Conservation (phyloP, 192 early-diverging fungal species). For the Umbelopsis sp. region DNA sequence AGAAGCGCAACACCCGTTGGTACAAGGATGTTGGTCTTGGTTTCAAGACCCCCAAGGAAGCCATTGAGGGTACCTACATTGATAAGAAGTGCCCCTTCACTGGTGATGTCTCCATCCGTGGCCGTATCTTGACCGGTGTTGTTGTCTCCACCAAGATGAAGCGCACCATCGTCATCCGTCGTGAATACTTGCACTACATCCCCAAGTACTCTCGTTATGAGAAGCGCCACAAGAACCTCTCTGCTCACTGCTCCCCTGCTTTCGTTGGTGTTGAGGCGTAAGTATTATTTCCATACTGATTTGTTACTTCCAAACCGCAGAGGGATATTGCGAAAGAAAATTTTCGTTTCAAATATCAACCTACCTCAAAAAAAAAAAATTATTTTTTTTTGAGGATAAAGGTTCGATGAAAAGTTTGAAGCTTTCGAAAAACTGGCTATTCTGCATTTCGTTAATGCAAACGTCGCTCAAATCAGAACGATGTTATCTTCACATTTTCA, state of each 20-base stretch:
- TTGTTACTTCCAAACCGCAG: constrained; percentile 19
- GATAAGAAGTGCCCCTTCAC: constrained; percentile 99
- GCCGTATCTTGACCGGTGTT: constrained; percentile 93
- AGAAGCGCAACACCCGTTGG: constrained; percentile 87
- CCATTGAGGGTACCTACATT: constrained; percentile 96
- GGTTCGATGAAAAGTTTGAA: neutral
- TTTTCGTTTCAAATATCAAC: neutral
- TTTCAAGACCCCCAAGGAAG: constrained; percentile 98
- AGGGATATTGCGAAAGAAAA: neutral
- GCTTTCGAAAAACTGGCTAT: constrained; percentile 14
- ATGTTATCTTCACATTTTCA: neutral
- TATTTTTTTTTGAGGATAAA: neutral
- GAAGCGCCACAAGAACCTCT: constrained; percentile 99
- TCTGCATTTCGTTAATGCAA: constrained; percentile 15
- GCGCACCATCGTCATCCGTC: constrained; percentile 96
- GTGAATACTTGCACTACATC: constrained; percentile 99
- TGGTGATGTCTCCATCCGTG: constrained; percentile 92
- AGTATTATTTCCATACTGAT: constrained; percentile 21
- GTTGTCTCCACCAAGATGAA: constrained; percentile 98
- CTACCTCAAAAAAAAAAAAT: neutral
- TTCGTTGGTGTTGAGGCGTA: constrained; percentile 69
- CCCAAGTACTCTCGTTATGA: constrained; percentile 99
- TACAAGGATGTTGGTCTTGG: constrained; percentile 99
- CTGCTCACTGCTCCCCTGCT: constrained; percentile 92
- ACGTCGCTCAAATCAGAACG: neutral